Evolutionary conservation across 805 yeast genomes (phyloP), one percentile per base, ranked within the genome.

Genomic region (Cyberlindnera americana): DNA sequence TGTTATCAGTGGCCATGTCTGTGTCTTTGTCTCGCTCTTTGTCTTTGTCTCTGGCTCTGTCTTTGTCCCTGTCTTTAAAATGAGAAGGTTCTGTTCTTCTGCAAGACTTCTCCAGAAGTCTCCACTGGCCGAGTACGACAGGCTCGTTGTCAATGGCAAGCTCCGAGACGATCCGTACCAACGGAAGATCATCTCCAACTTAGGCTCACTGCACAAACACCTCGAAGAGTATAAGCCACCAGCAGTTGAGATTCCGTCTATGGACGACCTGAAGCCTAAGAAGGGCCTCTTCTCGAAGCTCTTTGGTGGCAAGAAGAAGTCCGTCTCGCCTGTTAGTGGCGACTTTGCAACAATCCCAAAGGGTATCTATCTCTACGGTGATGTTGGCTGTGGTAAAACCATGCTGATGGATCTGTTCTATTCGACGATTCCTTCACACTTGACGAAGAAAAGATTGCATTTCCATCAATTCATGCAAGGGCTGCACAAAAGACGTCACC

Each of bases 381-480:
- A 93, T 61, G 99, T 93, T 30, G 99, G 99, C 2, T 90, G 98
- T 62, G 99, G 99, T 4, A 91, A 93, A 59, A 93, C 99, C 7
- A 91, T 93, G 97, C 69, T 93, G 44, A 91, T 93, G 98, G 98
- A 93, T 62, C 69, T 93, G 49, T 93, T 93, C 55, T 93, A 90
- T 63, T 69, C 77, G 16, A 87, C 96, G 0, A 74, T 91, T 14
- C 97, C 98, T 0, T 37, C 62, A 0, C 86, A 83, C 57, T 67
- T 93, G 43, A 74, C 91, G 11, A 88, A 89, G 55, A 74, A 70
- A 52, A 72, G 99, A 48, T 70, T 91, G 33, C 99, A 93, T 62
- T 93, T 93, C 70, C 99, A 93, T 62, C 95, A 89, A 52, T 93
- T 93, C 61, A 93, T 93, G 97, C 98, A 93, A 59, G 76, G 79